phyloP scores from a whole-genome alignment of 371 early-diverging fungal genomes.

The Lichtheimia hyalospora region DNA sequence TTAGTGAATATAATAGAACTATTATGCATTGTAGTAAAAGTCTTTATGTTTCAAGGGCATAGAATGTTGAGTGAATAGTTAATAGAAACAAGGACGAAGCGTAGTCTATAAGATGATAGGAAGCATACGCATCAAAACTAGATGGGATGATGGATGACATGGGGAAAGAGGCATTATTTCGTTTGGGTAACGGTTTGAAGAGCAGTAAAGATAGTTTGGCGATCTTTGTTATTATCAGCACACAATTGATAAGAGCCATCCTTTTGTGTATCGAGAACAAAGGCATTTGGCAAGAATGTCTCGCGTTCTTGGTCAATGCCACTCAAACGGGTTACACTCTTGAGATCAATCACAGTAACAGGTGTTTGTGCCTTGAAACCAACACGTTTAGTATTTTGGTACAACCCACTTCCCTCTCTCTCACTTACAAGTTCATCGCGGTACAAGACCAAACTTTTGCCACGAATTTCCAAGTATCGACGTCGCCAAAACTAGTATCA shows the following conservation, averaged over 20 bases:
- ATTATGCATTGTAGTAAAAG: no score
- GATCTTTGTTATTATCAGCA: slow-evolving; percentile 38
- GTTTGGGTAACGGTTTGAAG: slow-evolving; percentile 31
- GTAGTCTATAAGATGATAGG: no score
- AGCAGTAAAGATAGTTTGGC: slow-evolving; percentile 34
- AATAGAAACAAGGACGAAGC: no score
- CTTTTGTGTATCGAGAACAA: slow-evolving; percentile 28
- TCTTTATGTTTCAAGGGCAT: no score
- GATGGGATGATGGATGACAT: neutral
- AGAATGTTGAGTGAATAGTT: no score
- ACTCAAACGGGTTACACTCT: slow-evolving; percentile 23
- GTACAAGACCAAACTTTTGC: slow-evolving; percentile 19
- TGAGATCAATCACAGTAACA: slow-evolving; percentile 43
- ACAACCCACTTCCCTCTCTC: no score
- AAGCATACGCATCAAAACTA: neutral
- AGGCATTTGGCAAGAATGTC: slow-evolving; percentile 43
- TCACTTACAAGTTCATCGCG: slow-evolving; percentile 15
- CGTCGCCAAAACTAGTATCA: slow-evolving; percentile 24
- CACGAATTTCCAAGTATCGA: slow-evolving; percentile 23
- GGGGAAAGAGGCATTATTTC: neutral
- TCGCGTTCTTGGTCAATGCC: slow-evolving; percentile 39
- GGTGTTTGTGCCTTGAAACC: slow-evolving; percentile 36
- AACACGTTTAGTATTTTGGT: neutral
- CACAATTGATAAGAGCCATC: slow-evolving; percentile 35
- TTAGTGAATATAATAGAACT: no score